Conservation (phyloP, 169 alveolate species). For the Amoebophrya sp. region DNA sequence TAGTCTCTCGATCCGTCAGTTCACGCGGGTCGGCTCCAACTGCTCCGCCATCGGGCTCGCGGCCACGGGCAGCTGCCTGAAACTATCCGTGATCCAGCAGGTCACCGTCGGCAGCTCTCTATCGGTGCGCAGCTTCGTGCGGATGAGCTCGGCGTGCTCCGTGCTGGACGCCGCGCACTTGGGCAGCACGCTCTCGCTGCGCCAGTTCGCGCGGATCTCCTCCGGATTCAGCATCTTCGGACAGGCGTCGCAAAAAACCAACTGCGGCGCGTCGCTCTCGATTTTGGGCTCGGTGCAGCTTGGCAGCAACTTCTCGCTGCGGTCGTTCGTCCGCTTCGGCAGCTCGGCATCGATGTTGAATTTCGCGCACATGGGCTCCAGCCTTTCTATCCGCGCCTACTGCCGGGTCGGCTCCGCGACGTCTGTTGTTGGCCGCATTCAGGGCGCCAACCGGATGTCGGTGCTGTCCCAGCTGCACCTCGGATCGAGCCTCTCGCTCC, state of each 20-base stretch:
- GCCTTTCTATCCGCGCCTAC: neutral
- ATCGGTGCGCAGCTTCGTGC: neutral
- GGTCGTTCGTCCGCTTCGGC: conserved; percentile 8
- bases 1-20: neutral
- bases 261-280: neutral
- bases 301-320: neutral
- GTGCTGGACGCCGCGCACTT: neutral
- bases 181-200: conserved; percentile 2
- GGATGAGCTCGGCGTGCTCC: neutral
- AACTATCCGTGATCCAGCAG: neutral
- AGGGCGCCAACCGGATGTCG: neutral
- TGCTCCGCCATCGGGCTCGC: neutral
- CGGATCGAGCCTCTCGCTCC: neutral
- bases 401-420: neutral
- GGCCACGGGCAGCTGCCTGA: conserved; percentile 10
- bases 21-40: conserved; percentile 4
- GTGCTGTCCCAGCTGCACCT: neutral
- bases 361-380: neutral
- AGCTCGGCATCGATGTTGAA: conserved; percentile 4
- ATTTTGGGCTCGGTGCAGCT: neutral
- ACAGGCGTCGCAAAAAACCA: neutral
- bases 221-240: neutral
- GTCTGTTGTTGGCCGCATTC: neutral
- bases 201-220: neutral
- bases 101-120: neutral